These are phyloP conservation scores for Aquilaria agallochum DNA, from an alignment of 441 rosid genomes.

Conservation along the genomic window DNA sequence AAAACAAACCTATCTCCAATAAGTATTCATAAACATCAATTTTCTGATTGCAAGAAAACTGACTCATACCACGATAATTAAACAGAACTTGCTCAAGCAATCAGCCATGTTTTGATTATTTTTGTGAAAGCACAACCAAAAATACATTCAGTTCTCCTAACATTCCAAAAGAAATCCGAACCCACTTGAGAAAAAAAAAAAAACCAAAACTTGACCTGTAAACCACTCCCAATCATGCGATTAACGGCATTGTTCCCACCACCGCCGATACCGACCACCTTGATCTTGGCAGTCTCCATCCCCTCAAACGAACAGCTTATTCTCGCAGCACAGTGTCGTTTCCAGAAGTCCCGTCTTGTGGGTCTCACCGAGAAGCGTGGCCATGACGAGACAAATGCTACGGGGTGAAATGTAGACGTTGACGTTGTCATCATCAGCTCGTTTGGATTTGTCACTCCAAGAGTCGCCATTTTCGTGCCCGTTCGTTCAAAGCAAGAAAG, in stretches of 20 bases:
- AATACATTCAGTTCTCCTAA: not conserved
- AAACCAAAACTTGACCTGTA: constrained; percentile 46
- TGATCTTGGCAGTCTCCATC: constrained; percentile 82
- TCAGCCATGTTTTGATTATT: not conserved
- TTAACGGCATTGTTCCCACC: constrained; percentile 99
- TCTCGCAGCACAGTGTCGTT: constrained; percentile 24
- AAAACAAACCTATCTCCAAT: too few species aligned
- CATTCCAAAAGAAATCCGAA: not conserved
- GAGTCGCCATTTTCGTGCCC: constrained; percentile 41
- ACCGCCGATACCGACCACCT: constrained; percentile 94
- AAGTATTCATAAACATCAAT: too few species aligned
- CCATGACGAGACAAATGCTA: constrained; percentile 11
- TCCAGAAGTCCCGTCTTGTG: constrained; percentile 18
- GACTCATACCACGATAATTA: too few species aligned
- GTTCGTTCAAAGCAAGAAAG: not conserved
- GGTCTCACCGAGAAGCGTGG: constrained; percentile 4
- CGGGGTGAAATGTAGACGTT: constrained; percentile 25
- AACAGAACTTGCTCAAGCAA: not conserved
- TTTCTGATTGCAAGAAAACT: too few species aligned
- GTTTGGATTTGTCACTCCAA: constrained; percentile 49
- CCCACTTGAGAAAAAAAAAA: not conserved
- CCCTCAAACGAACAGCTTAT: constrained; percentile 62
- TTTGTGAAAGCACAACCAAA: not conserved
- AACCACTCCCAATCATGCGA: constrained; percentile 93
- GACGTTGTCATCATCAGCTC: constrained; percentile 35